Evolutionary conservation across 768 basidiomycete species (phyloP).

Genomic region (Leucogyrophana mollusca): DNA sequence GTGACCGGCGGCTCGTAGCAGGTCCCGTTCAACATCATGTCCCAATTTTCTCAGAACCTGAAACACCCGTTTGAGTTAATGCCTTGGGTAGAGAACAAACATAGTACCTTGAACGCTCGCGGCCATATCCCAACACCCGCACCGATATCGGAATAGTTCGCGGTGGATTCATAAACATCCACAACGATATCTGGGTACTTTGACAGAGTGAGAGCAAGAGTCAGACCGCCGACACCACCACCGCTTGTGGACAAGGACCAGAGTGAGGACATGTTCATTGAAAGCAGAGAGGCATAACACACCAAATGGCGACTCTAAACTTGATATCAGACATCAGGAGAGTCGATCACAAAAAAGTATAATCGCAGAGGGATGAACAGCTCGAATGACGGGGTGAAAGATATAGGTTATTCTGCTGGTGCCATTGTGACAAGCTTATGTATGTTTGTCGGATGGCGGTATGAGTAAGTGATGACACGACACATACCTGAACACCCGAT

Average conservation of each 20-base stretch:
- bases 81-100: too few relatives aligned
- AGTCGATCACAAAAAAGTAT: too few relatives aligned
- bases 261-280: neutral
- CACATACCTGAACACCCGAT: neutral
- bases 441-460: too few relatives aligned
- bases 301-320: conserved; percentile 29
- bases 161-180: conserved; percentile 54
- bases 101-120: conserved; percentile 29
- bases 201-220: conserved; percentile 33
- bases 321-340: conserved; percentile 18
- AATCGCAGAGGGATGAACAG: too few relatives aligned
- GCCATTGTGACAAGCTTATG: too few relatives aligned
- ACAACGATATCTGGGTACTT: conserved; percentile 53
- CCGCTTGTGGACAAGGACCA: conserved; percentile 25
- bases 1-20: conserved; percentile 19
- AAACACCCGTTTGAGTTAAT: too few relatives aligned
- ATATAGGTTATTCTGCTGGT: too few relatives aligned
- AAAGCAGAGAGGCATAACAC: neutral
- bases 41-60: conserved; percentile 24
- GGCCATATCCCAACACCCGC: conserved; percentile 56
- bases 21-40: conserved; percentile 12
- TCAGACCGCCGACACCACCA: conserved; percentile 41
- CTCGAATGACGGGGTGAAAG: too few relatives aligned
- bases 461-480: conserved; percentile 1
- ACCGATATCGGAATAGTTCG: conserved; percentile 52